phyloP scores from a whole-genome alignment of 148 eudicot species.

The Cornus florida region DNA sequence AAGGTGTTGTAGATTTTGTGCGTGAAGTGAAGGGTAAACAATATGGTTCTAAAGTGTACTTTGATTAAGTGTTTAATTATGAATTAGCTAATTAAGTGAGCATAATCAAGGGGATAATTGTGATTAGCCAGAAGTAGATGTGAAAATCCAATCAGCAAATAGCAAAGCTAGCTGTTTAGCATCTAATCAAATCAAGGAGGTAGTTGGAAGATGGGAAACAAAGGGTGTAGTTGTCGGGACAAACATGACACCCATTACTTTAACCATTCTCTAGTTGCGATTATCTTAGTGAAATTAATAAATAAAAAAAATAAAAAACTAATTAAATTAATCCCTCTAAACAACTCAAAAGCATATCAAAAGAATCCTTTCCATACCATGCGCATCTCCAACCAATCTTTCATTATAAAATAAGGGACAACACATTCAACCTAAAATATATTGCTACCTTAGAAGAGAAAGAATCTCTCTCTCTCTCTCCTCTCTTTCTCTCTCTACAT shows the following conservation, averaged over 20 bases:
- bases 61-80: neutral
- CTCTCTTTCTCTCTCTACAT: neutral
- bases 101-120: constrained; percentile 7
- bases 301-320: neutral
- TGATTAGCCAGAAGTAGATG: constrained; percentile 18
- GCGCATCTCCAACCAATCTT: constrained; percentile 22
- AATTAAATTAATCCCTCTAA: neutral
- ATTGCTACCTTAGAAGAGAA: neutral
- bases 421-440: neutral
- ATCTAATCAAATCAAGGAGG: neutral
- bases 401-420: constrained; percentile 2
- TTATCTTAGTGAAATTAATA: neutral
- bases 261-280: neutral
- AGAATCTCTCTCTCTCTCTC: constrained; percentile 2
- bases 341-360: constrained; percentile 19
- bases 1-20: neutral
- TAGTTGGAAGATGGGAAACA: constrained; percentile 35
- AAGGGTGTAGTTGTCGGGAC: constrained; percentile 29
- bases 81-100: neutral
- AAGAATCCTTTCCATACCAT: constrained; percentile 27
- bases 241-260: constrained; percentile 27
- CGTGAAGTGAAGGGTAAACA: too few relatives aligned
- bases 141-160: neutral
- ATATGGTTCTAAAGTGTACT: neutral
- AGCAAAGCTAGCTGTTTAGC: constrained; percentile 7